phyloP scores from a whole-genome alignment of 2,329 filamentous ascomycete species.

The Pleomassaria siparia region DNA sequence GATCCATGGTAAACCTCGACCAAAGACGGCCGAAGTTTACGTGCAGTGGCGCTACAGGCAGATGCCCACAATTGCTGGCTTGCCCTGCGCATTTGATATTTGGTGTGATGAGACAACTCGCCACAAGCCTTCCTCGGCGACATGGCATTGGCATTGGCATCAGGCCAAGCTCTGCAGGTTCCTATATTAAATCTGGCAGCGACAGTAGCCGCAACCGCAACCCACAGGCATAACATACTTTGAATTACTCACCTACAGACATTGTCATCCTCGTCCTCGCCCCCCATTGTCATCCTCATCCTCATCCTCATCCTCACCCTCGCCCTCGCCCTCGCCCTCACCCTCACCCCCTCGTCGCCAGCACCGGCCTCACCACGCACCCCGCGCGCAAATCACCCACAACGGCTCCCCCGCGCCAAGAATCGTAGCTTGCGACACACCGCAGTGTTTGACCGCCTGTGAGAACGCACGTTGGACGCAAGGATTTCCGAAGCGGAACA shows the following conservation, averaged over 20 bases:
- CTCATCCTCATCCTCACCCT: slow-evolving; percentile 1
- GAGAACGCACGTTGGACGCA: slow-evolving; percentile 28
- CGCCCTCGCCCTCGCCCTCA: background rate
- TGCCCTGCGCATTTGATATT: slow-evolving; percentile 1
- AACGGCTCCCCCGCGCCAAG: slow-evolving; percentile 34
- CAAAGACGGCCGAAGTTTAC: background rate
- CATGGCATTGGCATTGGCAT: slow-evolving; percentile 18
- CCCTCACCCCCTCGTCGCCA: background rate
- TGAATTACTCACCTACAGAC: no score
- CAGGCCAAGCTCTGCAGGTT: slow-evolving; percentile 25
- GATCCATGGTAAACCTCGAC: no score
- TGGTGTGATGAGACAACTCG: background rate
- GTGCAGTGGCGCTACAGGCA: background rate
- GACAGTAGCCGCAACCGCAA: no score
- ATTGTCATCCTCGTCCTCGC: no score
- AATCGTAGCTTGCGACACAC: slow-evolving; percentile 21
- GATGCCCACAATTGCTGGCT: slow-evolving; percentile 1
- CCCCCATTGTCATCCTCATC: background rate
- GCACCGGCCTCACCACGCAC: background rate
- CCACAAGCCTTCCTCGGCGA: slow-evolving; percentile 10
- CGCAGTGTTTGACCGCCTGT: slow-evolving; percentile 26
- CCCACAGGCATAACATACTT: no score
- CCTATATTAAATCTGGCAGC: slow-evolving; percentile 17
- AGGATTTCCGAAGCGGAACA: slow-evolving; percentile 17
- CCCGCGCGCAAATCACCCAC: background rate